Base-by-base conservation (phyloP, 495 filamentous ascomycete genomes). In the Cercophora newfieldiana region DNA sequence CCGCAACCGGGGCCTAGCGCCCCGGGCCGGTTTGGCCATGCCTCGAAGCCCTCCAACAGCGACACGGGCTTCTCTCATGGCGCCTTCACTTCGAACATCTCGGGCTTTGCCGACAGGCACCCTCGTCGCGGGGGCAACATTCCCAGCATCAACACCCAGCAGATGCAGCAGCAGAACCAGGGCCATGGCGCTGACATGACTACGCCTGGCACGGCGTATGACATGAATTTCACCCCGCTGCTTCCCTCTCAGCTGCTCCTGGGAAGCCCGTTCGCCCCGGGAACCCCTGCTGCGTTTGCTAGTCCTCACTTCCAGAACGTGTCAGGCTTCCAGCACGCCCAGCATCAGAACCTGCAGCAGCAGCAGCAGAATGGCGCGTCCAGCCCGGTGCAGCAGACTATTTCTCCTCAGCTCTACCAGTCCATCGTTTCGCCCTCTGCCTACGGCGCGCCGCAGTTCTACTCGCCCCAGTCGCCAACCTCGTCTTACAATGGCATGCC, bases 171-270 rank as follows among this genome's bases (percentile, higher is more conserved):
- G 65, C 73, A 71, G 48, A 63, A 31, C 18, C 72, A 71, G 16
- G 58, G 60, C 62, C 86, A 81, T 71, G 80, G 79, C 50, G 86
- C 85, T 70, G 94, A 94, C 57, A 88, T 97, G 87, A 85, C 90
- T 61, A 91, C 89, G 12, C 93, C 95, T 22, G 93, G 91, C 60
- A 93, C 91, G 47, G 92, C 85, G 31, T 97, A 91, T 73, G 94
- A 98, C 74, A 97, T 98, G 96, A 94, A 97, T 78, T 97, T 97
- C 78, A 97, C 95, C 50, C 94, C 96, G 55, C 84, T 99, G 66
- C 85, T 99, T 10, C 95, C 95, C 16, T 97, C 95, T 7, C 91
- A 97, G 77, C 85, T 99, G 69, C 87, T 99, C 25, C 88, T 99
- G 25, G 95, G 95, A 33, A 97, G 93, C 77, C 95, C 95, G 16